Evolutionary conservation across 805 yeast species (phyloP).

Genomic region (Spathaspora boniae): DNA sequence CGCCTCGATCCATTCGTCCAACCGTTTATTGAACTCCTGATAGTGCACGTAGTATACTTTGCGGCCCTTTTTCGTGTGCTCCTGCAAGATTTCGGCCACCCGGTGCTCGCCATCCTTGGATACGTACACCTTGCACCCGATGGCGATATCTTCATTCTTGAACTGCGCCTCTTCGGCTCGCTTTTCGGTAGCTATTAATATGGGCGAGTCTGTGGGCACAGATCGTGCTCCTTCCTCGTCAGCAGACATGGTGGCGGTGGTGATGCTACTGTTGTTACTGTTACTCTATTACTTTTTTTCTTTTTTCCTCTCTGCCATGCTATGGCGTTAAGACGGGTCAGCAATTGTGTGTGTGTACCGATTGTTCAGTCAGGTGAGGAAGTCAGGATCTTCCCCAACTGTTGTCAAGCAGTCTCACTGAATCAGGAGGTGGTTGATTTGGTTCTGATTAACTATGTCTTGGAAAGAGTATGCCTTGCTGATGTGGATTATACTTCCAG

Average conservation of each 20-base stretch:
- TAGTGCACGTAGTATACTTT: slow-evolving; percentile 89
- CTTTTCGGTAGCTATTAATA: slow-evolving; percentile 10
- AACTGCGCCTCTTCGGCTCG: slow-evolving; percentile 13
- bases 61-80: slow-evolving; percentile 70
- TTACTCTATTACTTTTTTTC: too few species aligned
- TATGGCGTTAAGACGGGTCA: not conserved
- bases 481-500: too few species aligned
- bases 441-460: too few species aligned
- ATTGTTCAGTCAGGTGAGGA: too few species aligned
- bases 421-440: too few species aligned
- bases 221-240: slow-evolving; percentile 9
- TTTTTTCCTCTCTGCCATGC: not conserved
- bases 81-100: slow-evolving; percentile 80
- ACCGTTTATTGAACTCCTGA: slow-evolving; percentile 88
- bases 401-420: too few species aligned
- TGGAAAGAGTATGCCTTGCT: too few species aligned
- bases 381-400: too few species aligned
- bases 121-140: slow-evolving; percentile 82
- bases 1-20: slow-evolving; percentile 89
- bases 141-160: slow-evolving; percentile 47
- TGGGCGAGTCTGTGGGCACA: slow-evolving; percentile 11
- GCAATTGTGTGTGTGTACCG: slow-evolving; percentile 1
- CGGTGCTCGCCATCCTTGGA: slow-evolving; percentile 77
- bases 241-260: slow-evolving; percentile 11
- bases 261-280: too few species aligned